Percentiles rank a stretch among this genome's conserved stretches.
phyloP scores from a whole-genome alignment of 2,329 filamentous ascomycete species.

The Botrytis cinerea region DNA sequence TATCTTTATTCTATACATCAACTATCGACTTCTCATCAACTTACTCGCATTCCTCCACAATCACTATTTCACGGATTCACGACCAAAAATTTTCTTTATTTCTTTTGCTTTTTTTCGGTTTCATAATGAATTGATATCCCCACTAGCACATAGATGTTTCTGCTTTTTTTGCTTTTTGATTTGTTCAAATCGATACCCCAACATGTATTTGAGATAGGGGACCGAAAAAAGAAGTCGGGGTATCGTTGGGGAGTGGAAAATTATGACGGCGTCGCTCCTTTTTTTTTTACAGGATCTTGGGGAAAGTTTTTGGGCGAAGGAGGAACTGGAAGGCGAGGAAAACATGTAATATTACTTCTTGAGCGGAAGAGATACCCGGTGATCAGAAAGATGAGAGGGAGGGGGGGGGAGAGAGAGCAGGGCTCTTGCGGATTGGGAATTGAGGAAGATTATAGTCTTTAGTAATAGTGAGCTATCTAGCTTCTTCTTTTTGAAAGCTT shows the following conservation, averaged over 20 bases:
- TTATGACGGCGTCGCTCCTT: conserved; percentile 28
- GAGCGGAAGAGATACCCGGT: background rate
- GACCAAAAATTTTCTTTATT: background rate
- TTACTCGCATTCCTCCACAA: background rate
- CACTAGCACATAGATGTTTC: conserved; percentile 34
- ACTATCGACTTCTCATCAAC: background rate
- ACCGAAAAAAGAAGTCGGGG: conserved; percentile 14
- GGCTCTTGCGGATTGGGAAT: background rate
- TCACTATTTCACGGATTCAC: conserved; percentile 6
- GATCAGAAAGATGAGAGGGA: background rate
- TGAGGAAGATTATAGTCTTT: conserved; percentile 2
- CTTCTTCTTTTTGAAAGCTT: background rate
- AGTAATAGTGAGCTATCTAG: conserved; percentile 1
- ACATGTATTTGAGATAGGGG: conserved; percentile 10
- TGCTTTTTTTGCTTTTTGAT: conserved; percentile 14
- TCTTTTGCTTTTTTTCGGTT: conserved; percentile 18
- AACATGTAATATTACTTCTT: conserved; percentile 16
- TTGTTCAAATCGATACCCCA: conserved; percentile 9
- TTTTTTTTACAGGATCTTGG: background rate
- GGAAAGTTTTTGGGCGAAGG: background rate
- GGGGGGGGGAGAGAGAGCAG: background rate
- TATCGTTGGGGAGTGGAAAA: conserved; percentile 12
- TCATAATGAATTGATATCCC: conserved; percentile 31
- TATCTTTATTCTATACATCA: conserved; percentile 8
- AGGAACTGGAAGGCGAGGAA: background rate